Percentiles rank a stretch among this genome's conserved stretches.
Conservation (phyloP, 805 yeast species). For the Kodamaea leandrae region DNA sequence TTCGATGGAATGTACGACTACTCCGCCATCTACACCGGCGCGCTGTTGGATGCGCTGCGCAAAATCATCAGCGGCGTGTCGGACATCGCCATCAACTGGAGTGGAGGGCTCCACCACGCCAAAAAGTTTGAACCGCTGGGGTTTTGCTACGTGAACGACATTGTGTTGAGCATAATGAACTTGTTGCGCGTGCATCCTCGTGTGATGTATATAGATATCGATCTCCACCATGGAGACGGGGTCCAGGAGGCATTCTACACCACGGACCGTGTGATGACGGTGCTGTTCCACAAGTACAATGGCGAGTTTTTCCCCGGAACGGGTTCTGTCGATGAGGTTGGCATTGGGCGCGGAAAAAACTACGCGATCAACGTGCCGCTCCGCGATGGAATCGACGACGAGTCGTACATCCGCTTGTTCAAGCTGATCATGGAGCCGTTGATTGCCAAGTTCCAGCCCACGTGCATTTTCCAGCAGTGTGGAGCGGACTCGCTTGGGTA, state of each 20-base stretch:
- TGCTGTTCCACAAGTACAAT: constrained; percentile 87
- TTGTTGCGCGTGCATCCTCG: constrained; percentile 86
- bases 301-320: constrained; percentile 98
- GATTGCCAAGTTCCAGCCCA: constrained; percentile 87
- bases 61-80: constrained; percentile 81
- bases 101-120: constrained; percentile 96
- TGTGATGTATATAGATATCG: constrained; percentile 90
- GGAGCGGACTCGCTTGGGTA: constrained; percentile 96
- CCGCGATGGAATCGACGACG: constrained; percentile 95
- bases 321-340: constrained; percentile 85
- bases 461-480: constrained; percentile 92
- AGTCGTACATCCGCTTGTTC: constrained; percentile 68
- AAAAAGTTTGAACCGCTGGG: constrained; percentile 93
- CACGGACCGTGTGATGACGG: constrained; percentile 95
- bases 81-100: constrained; percentile 94
- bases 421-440: constrained; percentile 89
- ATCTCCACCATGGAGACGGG: constrained; percentile 96
- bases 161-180: constrained; percentile 83
- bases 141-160: constrained; percentile 92
- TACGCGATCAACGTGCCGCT: constrained; percentile 89
- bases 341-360: constrained; percentile 85
- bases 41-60: constrained; percentile 89
- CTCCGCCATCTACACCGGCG: constrained; percentile 86
- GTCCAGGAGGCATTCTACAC: constrained; percentile 96
- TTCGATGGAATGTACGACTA: constrained; percentile 94